These are phyloP conservation scores for Pinus albicaulis DNA, from an alignment of 75 land plant genomes.

Conservation along the genomic window DNA sequence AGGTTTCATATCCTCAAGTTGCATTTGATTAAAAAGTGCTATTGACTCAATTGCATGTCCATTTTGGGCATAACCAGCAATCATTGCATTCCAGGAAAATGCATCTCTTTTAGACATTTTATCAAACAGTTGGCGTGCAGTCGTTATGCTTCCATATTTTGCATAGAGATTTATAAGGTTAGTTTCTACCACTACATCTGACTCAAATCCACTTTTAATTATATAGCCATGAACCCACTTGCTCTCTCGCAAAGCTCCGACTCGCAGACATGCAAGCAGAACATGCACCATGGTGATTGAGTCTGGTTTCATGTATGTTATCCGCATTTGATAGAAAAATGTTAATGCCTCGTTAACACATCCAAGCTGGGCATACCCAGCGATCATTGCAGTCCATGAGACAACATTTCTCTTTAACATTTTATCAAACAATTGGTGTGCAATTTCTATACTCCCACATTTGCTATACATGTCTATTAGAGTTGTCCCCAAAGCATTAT, in stretches of 20 bases:
- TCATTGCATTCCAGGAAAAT: slow-evolving; percentile 47
- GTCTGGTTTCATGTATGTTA: slow-evolving; percentile 23
- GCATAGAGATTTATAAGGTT: slow-evolving; percentile 1
- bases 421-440: slow-evolving; percentile 13
- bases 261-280: slow-evolving; percentile 27
- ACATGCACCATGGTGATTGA: slow-evolving; percentile 23
- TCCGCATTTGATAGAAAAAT: slow-evolving; percentile 30
- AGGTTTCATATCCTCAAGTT: slow-evolving; percentile 28
- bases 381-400: slow-evolving; percentile 26
- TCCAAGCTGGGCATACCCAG: slow-evolving; percentile 29
- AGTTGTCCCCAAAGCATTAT: slow-evolving; percentile 20
- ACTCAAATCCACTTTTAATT: too few species aligned
- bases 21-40: too few species aligned
- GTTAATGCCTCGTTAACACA: slow-evolving; percentile 19
- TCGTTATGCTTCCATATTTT: not conserved
- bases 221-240: too few species aligned
- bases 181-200: not conserved
- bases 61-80: slow-evolving; percentile 41
- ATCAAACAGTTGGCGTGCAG: slow-evolving; percentile 4
- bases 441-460: slow-evolving; percentile 24
- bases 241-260: not conserved
- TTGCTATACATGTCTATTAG: slow-evolving; percentile 25
- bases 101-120: slow-evolving; percentile 1
- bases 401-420: slow-evolving; percentile 20
- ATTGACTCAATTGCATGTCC: slow-evolving; percentile 30